phyloP scores from a whole-genome alignment of 345 rosid genomes.

The Heritiera littoralis region DNA sequence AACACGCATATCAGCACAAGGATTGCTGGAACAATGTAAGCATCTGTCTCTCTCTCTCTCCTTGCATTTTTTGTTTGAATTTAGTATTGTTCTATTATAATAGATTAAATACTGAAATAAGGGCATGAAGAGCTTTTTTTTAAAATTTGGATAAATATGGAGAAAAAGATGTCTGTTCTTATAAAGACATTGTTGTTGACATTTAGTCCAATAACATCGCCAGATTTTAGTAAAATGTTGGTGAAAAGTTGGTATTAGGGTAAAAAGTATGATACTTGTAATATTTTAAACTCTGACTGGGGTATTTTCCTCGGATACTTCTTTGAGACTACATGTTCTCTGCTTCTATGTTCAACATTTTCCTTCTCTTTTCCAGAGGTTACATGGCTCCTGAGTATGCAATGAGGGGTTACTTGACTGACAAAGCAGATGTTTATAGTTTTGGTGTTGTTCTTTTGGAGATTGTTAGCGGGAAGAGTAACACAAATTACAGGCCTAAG shows the following conservation, averaged over 20 bases:
- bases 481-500: constrained; percentile 91
- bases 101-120: too few relatives aligned
- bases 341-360: background rate
- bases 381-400: constrained; percentile 99
- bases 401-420: constrained; percentile 96
- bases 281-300: background rate
- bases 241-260: background rate
- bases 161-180: background rate
- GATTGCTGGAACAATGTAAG: constrained; percentile 73
- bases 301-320: background rate
- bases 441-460: constrained; percentile 81
- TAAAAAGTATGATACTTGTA: background rate
- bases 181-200: background rate
- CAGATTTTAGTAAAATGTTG: background rate
- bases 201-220: background rate
- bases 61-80: background rate
- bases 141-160: too few relatives aligned
- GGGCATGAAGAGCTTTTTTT: too few relatives aligned
- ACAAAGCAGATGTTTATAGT: constrained; percentile 91
- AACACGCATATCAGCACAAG: constrained; percentile 74
- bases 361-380: constrained; percentile 47
- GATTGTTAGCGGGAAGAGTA: constrained; percentile 91
- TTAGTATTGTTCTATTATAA: background rate
- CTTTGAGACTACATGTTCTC: background rate
- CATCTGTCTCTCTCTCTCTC: background rate